phyloP scores from a whole-genome alignment of 2,329 filamentous ascomycete species.

The Diaporthe australafricana region DNA sequence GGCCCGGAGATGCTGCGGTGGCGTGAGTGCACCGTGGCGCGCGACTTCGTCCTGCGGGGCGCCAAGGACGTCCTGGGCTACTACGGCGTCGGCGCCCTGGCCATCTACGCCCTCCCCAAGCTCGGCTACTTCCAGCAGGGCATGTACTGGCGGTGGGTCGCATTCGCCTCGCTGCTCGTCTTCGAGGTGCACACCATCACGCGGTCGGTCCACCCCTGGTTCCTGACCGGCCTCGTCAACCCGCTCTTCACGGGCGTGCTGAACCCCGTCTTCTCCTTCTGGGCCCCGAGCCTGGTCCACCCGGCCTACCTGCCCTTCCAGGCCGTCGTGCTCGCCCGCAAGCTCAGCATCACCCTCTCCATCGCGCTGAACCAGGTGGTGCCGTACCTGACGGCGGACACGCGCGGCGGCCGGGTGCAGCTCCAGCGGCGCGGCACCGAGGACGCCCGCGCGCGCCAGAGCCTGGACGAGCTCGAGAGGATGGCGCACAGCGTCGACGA shows the following conservation, averaged over 20 bases:
- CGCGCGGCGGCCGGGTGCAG: constrained; percentile 45
- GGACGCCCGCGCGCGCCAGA: constrained; percentile 64
- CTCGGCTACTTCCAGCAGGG: constrained; percentile 77
- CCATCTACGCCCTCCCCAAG: constrained; percentile 71
- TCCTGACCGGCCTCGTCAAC: constrained; percentile 59
- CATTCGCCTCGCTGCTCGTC: constrained; percentile 62
- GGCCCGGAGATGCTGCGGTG: constrained; percentile 78
- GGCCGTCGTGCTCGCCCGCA: constrained; percentile 79
- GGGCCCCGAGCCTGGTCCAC: constrained; percentile 55
- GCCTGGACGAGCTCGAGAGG: constrained; percentile 74
- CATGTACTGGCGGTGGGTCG: constrained; percentile 74
- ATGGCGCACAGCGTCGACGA: constrained; percentile 69
- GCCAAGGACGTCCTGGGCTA: constrained; percentile 68
- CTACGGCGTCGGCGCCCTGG: constrained; percentile 67
- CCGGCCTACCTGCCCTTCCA: constrained; percentile 87
- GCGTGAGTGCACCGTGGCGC: constrained; percentile 74
- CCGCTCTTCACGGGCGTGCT: constrained; percentile 49
- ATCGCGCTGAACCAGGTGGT: constrained; percentile 87
- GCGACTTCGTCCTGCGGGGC: constrained; percentile 79
- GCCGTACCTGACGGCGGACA: constrained; percentile 67
- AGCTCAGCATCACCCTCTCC: constrained; percentile 81
- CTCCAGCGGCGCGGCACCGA: constrained; percentile 54
- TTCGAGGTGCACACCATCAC: constrained; percentile 70
- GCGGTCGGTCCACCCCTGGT: constrained; percentile 61
- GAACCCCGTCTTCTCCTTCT: constrained; percentile 49